Percentiles rank a stretch among this genome's conserved stretches.
Evolutionary conservation across 805 yeast genomes (phyloP).

Genomic region (Yarrowia porcina): DNA sequence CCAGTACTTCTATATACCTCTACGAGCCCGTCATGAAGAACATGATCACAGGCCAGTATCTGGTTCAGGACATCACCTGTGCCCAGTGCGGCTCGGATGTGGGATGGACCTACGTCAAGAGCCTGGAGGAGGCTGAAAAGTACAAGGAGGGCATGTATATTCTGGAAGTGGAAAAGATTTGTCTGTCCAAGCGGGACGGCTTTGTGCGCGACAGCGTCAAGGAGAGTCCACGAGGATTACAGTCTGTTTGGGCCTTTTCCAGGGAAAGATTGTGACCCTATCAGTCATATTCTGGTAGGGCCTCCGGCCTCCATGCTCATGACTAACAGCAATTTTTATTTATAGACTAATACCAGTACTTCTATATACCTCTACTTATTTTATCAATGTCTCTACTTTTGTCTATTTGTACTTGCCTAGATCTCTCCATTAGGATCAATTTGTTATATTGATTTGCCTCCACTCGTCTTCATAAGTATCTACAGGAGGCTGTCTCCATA

Average conservation of each 20-base stretch:
- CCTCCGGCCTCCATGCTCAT: too few relatives aligned
- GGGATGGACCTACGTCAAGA: constrained; percentile 63
- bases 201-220: not conserved
- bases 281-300: too few relatives aligned
- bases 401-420: too few relatives aligned
- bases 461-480: too few relatives aligned
- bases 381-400: too few relatives aligned
- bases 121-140: constrained; percentile 46
- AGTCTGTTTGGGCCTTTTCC: not conserved
- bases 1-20: too few relatives aligned
- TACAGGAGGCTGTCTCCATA: too few relatives aligned
- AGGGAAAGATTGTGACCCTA: not conserved
- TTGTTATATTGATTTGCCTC: too few relatives aligned
- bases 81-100: constrained; percentile 51
- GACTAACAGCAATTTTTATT: not conserved
- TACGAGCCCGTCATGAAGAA: constrained; percentile 41
- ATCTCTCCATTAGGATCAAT: too few relatives aligned
- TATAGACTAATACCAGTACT: constrained; percentile 1
- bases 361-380: too few relatives aligned
- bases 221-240: not conserved
- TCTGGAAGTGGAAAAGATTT: constrained; percentile 42
- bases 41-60: constrained; percentile 61
- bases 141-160: constrained; percentile 63
- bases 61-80: constrained; percentile 56
- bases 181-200: not conserved